These are phyloP conservation scores for Nitzschia sp. DNA, from an alignment of 108 stramenopile genomes.

Conservation along the genomic window DNA sequence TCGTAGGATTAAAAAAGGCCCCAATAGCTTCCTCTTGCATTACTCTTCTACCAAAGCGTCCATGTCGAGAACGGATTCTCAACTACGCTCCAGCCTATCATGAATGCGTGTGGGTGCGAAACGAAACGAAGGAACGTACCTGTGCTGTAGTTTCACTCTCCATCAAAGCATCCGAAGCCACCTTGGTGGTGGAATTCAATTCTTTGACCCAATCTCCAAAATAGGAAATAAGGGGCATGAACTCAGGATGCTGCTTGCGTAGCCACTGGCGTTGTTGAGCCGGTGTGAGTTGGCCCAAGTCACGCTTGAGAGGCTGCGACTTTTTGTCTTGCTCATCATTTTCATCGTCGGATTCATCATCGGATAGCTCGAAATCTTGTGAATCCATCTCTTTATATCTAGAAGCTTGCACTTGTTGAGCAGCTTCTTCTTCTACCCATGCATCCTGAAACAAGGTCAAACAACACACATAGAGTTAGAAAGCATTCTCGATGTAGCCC, in stretches of 20 bases:
- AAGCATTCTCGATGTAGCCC: background rate
- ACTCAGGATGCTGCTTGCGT: slow-evolving; percentile 67
- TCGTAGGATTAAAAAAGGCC: slow-evolving; percentile 72
- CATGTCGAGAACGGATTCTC: slow-evolving; percentile 22
- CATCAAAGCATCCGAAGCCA: slow-evolving; percentile 53
- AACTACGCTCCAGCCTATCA: slow-evolving; percentile 75
- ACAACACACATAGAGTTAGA: background rate
- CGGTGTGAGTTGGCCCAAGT: slow-evolving; percentile 51
- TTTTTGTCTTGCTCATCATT: slow-evolving; percentile 24
- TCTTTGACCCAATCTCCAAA: slow-evolving; percentile 55
- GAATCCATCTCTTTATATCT: slow-evolving; percentile 79
- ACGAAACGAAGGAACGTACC: slow-evolving; percentile 44
- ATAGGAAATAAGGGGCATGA: slow-evolving; percentile 66
- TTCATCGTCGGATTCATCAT: slow-evolving; percentile 32
- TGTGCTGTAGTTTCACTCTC: slow-evolving; percentile 51
- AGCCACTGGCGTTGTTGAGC: slow-evolving; percentile 62
- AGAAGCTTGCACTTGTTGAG: slow-evolving; percentile 67
- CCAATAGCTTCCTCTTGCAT: slow-evolving; percentile 58
- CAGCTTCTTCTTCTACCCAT: slow-evolving; percentile 80
- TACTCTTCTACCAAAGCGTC: slow-evolving; percentile 76
- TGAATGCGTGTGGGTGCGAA: slow-evolving; percentile 42
- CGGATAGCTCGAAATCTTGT: slow-evolving; percentile 75
- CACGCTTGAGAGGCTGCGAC: slow-evolving; percentile 17
- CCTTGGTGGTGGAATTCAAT: slow-evolving; percentile 43
- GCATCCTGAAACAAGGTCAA: slow-evolving; percentile 43